Percentiles rank a stretch among this genome's conserved stretches.
Conservation (phyloP, 306 rosid genomes). For the Quercus berberidifolia region DNA sequence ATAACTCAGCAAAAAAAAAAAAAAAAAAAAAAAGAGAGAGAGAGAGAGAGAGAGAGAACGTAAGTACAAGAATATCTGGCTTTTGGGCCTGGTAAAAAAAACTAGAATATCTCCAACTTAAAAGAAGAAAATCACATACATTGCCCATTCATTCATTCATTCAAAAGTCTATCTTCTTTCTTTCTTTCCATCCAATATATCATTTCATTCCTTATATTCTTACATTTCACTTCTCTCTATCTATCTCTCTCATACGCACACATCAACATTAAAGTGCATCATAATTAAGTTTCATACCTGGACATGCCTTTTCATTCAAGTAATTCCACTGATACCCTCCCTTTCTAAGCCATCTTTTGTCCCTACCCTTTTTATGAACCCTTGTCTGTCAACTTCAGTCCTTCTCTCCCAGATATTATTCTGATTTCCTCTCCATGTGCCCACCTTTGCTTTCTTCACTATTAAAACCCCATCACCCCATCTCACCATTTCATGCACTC, state of each 20-base stretch:
- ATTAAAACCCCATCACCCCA: conserved; percentile 10
- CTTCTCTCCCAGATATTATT: conserved; percentile 79
- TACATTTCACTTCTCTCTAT: not conserved
- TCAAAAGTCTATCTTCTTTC: conserved; percentile 38
- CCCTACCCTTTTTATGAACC: conserved; percentile 84
- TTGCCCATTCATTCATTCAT: conserved; percentile 74
- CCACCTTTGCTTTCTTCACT: not conserved
- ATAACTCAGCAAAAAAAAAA: too few relatives aligned
- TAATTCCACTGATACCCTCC: conserved; percentile 44
- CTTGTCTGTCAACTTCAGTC: conserved; percentile 83
- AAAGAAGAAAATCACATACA: conserved; percentile 42
- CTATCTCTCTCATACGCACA: not conserved
- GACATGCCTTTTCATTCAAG: conserved; percentile 53
- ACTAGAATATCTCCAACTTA: conserved; percentile 24
- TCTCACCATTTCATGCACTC: conserved; percentile 33
- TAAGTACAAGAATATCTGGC: conserved; percentile 43
- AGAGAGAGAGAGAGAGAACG: too few relatives aligned
- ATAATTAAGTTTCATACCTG: conserved; percentile 14
- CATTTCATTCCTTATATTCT: conserved; percentile 12
- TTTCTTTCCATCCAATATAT: conserved; percentile 36
- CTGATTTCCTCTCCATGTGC: conserved; percentile 66
- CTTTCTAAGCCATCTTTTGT: conserved; percentile 87
- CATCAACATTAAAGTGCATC: not conserved
- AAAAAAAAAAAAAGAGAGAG: too few relatives aligned
- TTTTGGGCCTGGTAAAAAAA: not conserved